Base-by-base conservation (phyloP, 176 grass and related monocot genomes). In the Secale cereale region DNA sequence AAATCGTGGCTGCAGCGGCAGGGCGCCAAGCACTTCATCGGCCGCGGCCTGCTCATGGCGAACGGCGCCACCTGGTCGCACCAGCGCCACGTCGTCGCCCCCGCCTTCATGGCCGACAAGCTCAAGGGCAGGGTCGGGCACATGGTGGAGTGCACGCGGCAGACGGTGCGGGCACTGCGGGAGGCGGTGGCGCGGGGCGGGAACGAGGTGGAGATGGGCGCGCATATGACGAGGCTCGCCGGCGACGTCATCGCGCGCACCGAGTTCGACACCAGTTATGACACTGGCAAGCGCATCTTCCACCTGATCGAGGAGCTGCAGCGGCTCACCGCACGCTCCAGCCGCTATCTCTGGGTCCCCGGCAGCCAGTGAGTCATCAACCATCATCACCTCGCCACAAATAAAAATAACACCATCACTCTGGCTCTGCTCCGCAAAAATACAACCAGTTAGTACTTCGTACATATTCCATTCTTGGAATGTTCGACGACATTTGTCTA, bases 1-100 rank as follows among this genome's bases (percentile, higher is more conserved):
- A 92, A 90, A 80, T 98, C 96, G 15, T 98, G 96, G 96, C 56
- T 95, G 16, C 96, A 98, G 83, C 83, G 79, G 39, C 87, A 95
- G 76, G 96, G 96, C 1, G 70, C 96, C 15, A 81, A 82, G 80
- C 78, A 98, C 82, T 92, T 98, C 87, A 98, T 98, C 36, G 96
- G 96, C 23, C 59, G 90, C 30, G 96, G 96, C 22, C 54, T 98
- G 26, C 76, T 98, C 74, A 98, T 98, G 96, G 96, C 96, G 33
- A 98, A 95, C 80, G 93, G 96, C 36, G 70, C 85, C 32, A 88
- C 48, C 35, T 98, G 96, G 96, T 87, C 83, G 43, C 93, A 98
- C 93, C 96, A 98, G 68, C 96, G 76, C 59, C 29, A 89, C 90
- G 84, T 98, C 91, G 17, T 98, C 91, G 76, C 76, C n/a, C 76